Evolutionary conservation across 2,329 filamentous ascomycete genomes (phyloP), one percentile per base, ranked within the genome.

Genomic region (Penicillium sp.): DNA sequence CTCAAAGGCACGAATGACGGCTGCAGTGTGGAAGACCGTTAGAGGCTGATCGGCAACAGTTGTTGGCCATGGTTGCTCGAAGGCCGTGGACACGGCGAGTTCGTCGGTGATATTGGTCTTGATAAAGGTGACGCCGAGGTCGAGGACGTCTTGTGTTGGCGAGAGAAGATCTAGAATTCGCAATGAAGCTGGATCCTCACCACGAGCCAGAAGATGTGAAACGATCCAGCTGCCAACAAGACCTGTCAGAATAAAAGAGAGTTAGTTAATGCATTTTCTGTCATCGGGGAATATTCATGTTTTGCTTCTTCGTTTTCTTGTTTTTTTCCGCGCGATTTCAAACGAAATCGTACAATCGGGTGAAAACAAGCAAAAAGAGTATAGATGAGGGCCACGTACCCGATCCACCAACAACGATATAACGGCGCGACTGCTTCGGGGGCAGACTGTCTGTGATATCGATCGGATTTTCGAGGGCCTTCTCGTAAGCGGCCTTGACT

Each of bases 11-110:
- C 83, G 76, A 61, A 87, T 86, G 5, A 81, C 77, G 1, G 85
- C 85, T 2, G 84, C 85, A 0, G 82, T 86, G 73, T 87, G 85
- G 68, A 84, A 86, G 15, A 87, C 84, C 0, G 84, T 86, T 26
- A 87, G 73, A 1, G 85, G 84, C 3, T 82, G 75, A 4, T 72
- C 51, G 5, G 80, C 75, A 5, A 80, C 75, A 1, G 72, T 70
- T 2, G 71, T 53, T 2, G 79, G 75, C 85, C 85, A 87, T 5
- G 80, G 76, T 24, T 75, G 73, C 6, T 74, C 70, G 59, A 87
- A 86, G 17, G 84, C 83, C 0, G 73, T 75, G 7, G 73, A 62
- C 0, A 83, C 81, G 2, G 79, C 80, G 3, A 73, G 64, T 22
- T 73, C 69, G 19, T 84, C 82, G 3, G 82, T 80, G 66, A 87